phyloP scores from a whole-genome alignment of 176 grass and related monocot species.

The Phyllostachys edulis region DNA sequence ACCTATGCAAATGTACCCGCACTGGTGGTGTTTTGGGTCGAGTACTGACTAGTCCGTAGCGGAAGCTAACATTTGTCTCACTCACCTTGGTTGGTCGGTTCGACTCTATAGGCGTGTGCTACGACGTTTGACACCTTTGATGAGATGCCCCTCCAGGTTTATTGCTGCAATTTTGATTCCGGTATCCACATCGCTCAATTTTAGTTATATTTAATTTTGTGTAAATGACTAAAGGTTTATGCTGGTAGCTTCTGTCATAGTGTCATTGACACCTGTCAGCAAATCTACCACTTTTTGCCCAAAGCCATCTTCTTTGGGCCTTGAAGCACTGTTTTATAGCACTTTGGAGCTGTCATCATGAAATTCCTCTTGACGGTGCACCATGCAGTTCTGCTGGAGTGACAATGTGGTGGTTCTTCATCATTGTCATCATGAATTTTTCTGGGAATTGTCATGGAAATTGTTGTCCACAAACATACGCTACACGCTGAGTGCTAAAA shows the following conservation, averaged over 20 bases:
- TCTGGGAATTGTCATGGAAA: background rate
- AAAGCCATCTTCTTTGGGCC: background rate
- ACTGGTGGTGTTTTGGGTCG: background rate
- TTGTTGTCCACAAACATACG: background rate
- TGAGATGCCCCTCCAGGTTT: background rate
- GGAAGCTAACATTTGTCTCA: background rate
- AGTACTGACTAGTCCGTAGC: background rate
- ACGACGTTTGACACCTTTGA: background rate
- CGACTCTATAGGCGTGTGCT: background rate
- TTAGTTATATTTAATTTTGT: background rate
- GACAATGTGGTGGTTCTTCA: slow-evolving; percentile 8
- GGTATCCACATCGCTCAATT: background rate
- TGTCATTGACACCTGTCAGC: background rate
- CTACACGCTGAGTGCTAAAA: background rate
- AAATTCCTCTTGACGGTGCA: background rate
- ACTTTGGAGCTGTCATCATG: background rate
- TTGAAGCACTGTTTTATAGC: background rate
- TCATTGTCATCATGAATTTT: background rate
- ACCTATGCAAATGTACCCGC: background rate
- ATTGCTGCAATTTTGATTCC: background rate
- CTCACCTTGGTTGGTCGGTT: background rate
- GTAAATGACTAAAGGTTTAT: background rate
- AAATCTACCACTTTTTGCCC: slow-evolving; percentile 23
- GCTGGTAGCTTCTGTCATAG: background rate
- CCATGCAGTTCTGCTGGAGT: background rate